Evolutionary conservation across 2,329 filamentous ascomycete genomes (phyloP).

Genomic region (Scortechinia acanthostroma): DNA sequence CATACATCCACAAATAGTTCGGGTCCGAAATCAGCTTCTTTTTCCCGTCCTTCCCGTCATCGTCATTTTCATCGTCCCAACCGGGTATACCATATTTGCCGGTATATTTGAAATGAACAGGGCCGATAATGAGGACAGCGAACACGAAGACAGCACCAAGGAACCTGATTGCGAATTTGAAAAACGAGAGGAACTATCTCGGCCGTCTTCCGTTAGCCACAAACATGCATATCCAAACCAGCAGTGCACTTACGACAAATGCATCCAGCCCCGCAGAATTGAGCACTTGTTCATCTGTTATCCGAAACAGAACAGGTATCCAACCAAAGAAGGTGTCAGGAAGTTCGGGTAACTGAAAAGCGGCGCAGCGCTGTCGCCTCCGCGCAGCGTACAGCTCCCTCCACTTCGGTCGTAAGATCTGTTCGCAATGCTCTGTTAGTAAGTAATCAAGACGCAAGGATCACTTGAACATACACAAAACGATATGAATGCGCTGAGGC

Average conservation of each 20-base stretch:
- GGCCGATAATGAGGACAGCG: conserved; percentile 72
- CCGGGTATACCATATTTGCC: conserved; percentile 7
- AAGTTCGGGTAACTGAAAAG: conserved; percentile 54
- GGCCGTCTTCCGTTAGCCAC: conserved; percentile 14
- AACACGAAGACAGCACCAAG: conserved; percentile 76
- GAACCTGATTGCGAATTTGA: conserved; percentile 87
- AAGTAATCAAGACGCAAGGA: neutral
- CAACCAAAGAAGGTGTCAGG: conserved; percentile 66
- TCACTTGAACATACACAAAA: conserved; percentile 2
- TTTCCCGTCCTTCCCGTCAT: conserved; percentile 19
- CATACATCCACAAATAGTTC: conserved; percentile 80
- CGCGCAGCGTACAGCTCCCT: conserved; percentile 63
- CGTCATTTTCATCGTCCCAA: conserved; percentile 20
- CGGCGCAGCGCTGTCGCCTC: conserved; percentile 46
- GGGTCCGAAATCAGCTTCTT: conserved; percentile 16
- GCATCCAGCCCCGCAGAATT: conserved; percentile 67
- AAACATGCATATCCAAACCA: no score
- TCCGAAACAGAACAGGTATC: conserved; percentile 63
- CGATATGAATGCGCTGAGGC: neutral
- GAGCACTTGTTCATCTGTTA: conserved; percentile 64
- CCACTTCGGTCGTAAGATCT: conserved; percentile 65
- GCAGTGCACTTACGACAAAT: conserved; percentile 49
- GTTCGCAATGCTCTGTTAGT: no score
- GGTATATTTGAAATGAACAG: conserved; percentile 57
- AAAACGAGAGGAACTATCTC: conserved; percentile 83